These are phyloP conservation scores for Salvia miltiorrhiza DNA, from an alignment of 257 asterid species.

Conservation along the genomic window DNA sequence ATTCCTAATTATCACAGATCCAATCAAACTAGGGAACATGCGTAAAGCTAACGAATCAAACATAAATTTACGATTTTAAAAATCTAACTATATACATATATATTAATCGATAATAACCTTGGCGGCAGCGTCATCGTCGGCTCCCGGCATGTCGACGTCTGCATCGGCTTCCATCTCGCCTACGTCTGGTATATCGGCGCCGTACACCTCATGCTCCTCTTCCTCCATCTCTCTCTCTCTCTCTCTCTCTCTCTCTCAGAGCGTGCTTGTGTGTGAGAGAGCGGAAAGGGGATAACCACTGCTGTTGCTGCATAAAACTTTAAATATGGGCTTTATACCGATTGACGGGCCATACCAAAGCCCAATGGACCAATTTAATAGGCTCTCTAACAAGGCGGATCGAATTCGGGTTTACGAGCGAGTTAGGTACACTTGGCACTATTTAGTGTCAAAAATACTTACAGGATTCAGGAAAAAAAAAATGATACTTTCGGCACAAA, in stretches of 20 bases:
- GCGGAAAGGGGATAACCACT: conserved; percentile 11
- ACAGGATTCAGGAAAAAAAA: no score
- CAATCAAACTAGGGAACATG: conserved; percentile 10
- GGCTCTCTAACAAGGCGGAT: no score
- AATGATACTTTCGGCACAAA: no score
- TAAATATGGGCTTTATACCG: not conserved
- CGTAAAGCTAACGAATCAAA: not conserved
- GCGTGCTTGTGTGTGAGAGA: conserved; percentile 4
- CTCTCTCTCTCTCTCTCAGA: conserved; percentile 4
- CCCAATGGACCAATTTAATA: not conserved
- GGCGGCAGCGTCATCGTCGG: conserved; percentile 55
- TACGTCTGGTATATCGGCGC: conserved; percentile 61
- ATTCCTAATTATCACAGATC: conserved; percentile 38
- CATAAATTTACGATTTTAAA: not conserved
- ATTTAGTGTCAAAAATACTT: no score
- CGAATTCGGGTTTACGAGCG: no score
- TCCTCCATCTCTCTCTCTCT: conserved; percentile 47
- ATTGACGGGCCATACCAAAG: not conserved
- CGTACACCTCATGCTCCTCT: conserved; percentile 70
- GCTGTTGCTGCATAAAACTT: not conserved
- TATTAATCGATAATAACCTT: conserved; percentile 28
- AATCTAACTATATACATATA: not conserved
- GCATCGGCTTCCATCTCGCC: conserved; percentile 59
- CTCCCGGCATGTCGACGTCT: conserved; percentile 52
- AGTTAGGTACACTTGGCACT: no score